Percentiles rank a stretch among this genome's conserved stretches.
Conservation (phyloP, 2,329 filamentous ascomycete species). For the Fusarium continuum region DNA sequence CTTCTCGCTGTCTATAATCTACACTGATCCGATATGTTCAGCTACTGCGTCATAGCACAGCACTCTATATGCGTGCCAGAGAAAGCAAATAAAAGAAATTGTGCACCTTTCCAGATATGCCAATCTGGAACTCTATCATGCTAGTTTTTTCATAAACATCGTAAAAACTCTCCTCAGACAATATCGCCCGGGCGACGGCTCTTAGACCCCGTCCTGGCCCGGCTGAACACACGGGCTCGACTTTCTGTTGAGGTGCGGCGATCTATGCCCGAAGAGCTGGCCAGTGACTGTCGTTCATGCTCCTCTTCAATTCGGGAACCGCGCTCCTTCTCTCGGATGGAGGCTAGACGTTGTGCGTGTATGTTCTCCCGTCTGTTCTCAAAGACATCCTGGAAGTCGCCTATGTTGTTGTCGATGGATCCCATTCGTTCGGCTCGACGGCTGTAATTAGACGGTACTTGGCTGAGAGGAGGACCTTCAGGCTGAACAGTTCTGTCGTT, state of each 20-base stretch:
- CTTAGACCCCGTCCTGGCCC: conserved; percentile 45
- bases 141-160: conserved; percentile 28
- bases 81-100: conserved; percentile 7
- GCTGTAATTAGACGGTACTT: conserved; percentile 23
- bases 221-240: conserved; percentile 45
- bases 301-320: conserved; percentile 44
- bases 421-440: conserved; percentile 36
- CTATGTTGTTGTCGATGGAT: conserved; percentile 49
- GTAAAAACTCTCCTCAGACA: conserved; percentile 37
- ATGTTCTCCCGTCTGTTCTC: conserved; percentile 52
- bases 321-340: conserved; percentile 51
- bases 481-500: conserved; percentile 15
- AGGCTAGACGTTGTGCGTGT: conserved; percentile 49
- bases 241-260: conserved; percentile 39
- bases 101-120: conserved; percentile 22
- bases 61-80: conserved; percentile 5
- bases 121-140: conserved; percentile 24
- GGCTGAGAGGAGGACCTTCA: conserved; percentile 23
- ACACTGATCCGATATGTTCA: background rate
- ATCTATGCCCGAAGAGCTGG: conserved; percentile 44
- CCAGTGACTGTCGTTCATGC: conserved; percentile 38
- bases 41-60: background rate
- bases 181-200: conserved; percentile 40
- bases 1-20: conserved; percentile 8
- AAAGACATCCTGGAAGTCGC: conserved; percentile 59